phyloP scores from a whole-genome alignment of 192 early-diverging fungal species.

The Allomyces macrogynus region DNA sequence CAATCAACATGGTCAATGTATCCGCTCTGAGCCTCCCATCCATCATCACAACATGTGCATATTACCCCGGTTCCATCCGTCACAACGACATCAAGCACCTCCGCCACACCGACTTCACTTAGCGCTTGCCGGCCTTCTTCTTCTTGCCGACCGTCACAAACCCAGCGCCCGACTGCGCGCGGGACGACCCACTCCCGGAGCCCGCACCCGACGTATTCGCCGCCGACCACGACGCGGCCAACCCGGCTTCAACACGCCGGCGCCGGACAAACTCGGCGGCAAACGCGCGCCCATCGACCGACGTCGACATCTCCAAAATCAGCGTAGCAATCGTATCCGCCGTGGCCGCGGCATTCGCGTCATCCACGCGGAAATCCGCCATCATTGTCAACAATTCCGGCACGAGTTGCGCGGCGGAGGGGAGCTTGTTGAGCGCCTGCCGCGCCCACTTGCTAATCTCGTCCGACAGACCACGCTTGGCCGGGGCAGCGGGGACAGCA shows the following conservation, averaged over 20 bases:
- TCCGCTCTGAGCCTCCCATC: too few relatives aligned
- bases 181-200: neutral
- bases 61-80: too few relatives aligned
- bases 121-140: neutral
- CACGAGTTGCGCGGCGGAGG: neutral
- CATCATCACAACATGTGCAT: too few relatives aligned
- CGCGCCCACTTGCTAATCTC: neutral
- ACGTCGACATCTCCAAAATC: neutral
- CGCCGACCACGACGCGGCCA: neutral
- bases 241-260: neutral
- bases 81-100: too few relatives aligned
- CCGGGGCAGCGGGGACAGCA: neutral
- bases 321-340: neutral
- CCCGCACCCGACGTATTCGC: neutral
- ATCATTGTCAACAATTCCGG: neutral
- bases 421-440: neutral
- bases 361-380: neutral
- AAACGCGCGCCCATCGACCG: neutral
- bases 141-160: neutral
- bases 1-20: too few relatives aligned
- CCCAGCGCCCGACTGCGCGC: neutral
- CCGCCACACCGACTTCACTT: too few relatives aligned
- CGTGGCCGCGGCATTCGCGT: neutral
- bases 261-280: neutral
- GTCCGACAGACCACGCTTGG: neutral